Base-by-base conservation (phyloP, 192 early-diverging fungal species). In the Pilobolus umbonatus region DNA sequence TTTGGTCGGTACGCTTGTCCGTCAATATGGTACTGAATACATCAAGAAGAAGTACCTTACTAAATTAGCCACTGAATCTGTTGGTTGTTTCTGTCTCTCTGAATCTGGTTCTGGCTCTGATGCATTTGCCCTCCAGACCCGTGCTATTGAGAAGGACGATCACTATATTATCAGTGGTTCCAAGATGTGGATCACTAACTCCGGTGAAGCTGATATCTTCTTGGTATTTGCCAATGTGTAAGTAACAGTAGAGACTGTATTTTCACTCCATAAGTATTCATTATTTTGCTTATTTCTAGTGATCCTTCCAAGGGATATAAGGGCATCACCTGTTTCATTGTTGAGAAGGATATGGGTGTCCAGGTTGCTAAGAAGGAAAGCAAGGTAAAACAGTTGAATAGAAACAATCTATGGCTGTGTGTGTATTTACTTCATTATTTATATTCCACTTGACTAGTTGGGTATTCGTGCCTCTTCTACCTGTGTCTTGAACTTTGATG, bases 181-280 rank as follows among this genome's bases (percentile, higher is more conserved):
- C 49, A 93, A 93, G 78, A 95, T 93, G 92, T 93, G 89, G 89
- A 94, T 94, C 69, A 90, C 92, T 60, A 93, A 98, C 83, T 94
- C 94, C n/a, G 80, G 73, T 52, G 94, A 97, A 65, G 93, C 95
- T 56, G 95, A 90, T 35, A 82, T 96, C 64, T 98, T 97, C 76
- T 78, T 98, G 35, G 93, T 98, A 21, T 98, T 98, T 81, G 96
- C 96, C 76, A 97, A 92, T 66, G 85, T 95, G 72, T 76, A 74
- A 55, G 59, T 63, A 5, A 31, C 5, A 11, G 11, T 8, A 35
- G 34, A 35, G 34, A 35, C 34, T 8, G 11, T 8, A 11, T 5
- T 8, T 11, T 35, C 5, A 35, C 5, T 5, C 5, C 5, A 35
- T 35, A 35, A 35, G 11, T 35, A 35, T 35, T 8, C 11, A 35